Evolutionary conservation across 192 early-diverging fungal genomes (phyloP).

Genomic region (Coemansia reversa): DNA sequence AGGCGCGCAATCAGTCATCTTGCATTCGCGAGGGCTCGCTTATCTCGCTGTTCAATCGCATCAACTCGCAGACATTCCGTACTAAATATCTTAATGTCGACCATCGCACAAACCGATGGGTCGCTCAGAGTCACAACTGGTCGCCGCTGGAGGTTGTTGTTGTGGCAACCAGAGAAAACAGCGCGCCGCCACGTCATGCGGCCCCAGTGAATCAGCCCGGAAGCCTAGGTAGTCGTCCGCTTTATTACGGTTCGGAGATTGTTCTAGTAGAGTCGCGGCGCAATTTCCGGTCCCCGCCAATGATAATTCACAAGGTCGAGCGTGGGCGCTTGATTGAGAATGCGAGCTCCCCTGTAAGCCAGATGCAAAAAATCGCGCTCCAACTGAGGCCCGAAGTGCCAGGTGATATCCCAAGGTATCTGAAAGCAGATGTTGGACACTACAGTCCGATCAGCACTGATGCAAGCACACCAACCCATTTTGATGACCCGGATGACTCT

Average conservation of each 20-base stretch:
- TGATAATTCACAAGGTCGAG: constrained; percentile 80
- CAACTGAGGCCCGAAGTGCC: constrained; percentile 33
- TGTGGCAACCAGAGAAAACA: constrained; percentile 5
- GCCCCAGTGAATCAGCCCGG: not conserved
- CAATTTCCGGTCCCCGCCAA: constrained; percentile 63
- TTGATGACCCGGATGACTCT: constrained; percentile 49
- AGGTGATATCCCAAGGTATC: constrained; percentile 28
- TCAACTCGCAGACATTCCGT: constrained; percentile 86
- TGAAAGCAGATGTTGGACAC: constrained; percentile 42
- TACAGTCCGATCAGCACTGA: constrained; percentile 25
- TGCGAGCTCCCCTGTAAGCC: constrained; percentile 70
- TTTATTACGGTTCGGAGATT: constrained; percentile 72
- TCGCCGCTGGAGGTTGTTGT: constrained; percentile 49
- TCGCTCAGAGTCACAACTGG: constrained; percentile 57
- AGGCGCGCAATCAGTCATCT: constrained; percentile 72
- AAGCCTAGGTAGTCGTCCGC: constrained; percentile 4
- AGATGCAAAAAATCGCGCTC: constrained; percentile 84
- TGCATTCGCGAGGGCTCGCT: constrained; percentile 74
- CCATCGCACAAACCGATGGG: constrained; percentile 42
- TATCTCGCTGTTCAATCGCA: constrained; percentile 86
- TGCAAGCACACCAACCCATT: constrained; percentile 10
- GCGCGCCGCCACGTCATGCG: not conserved
- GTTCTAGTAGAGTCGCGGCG: constrained; percentile 65
- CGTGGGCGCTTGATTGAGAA: constrained; percentile 64
- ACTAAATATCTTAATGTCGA: constrained; percentile 80